Percentiles rank a stretch among this genome's conserved stretches.
Evolutionary conservation across 495 filamentous ascomycete species (phyloP).

Genomic region (Penicillium simplicissimum): DNA sequence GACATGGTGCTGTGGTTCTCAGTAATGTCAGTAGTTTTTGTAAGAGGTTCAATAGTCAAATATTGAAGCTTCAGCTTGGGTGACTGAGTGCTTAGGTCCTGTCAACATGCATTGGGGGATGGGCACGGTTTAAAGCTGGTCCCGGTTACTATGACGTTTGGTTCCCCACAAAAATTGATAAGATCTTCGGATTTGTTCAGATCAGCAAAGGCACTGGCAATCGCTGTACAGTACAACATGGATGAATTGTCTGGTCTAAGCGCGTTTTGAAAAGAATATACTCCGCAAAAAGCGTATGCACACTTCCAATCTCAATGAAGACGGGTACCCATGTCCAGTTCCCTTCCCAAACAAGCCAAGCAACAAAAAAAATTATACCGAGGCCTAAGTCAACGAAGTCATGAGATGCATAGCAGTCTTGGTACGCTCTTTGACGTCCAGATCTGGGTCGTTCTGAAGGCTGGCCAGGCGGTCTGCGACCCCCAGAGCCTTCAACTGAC

Average conservation of each 20-base stretch:
- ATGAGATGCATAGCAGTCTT: conserved; percentile 77
- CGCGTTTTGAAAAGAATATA: background rate
- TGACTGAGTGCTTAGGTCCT: background rate
- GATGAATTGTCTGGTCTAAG: background rate
- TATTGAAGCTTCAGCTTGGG: background rate
- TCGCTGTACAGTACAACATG: background rate
- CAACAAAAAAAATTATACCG: conserved; percentile 12
- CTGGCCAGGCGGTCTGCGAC: conserved; percentile 64
- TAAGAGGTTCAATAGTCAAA: background rate
- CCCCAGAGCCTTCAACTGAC: conserved; percentile 68
- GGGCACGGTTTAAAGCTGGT: background rate
- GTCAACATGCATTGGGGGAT: background rate
- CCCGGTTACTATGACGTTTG: conserved; percentile 22
- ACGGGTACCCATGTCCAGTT: conserved; percentile 1
- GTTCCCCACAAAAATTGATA: conserved; percentile 14
- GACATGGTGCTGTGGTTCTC: conserved; percentile 20
- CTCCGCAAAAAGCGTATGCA: conserved; percentile 16
- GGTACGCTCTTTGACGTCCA: conserved; percentile 80
- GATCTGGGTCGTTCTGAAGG: conserved; percentile 70
- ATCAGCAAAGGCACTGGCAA: background rate
- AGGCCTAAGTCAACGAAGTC: conserved; percentile 32
- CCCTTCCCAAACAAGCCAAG: background rate
- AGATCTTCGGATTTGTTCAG: background rate
- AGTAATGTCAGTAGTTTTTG: background rate
- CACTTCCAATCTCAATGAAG: conserved; percentile 3